Conservation (phyloP, 768 basidiomycete genomes). For the Mycena epipterygia region DNA sequence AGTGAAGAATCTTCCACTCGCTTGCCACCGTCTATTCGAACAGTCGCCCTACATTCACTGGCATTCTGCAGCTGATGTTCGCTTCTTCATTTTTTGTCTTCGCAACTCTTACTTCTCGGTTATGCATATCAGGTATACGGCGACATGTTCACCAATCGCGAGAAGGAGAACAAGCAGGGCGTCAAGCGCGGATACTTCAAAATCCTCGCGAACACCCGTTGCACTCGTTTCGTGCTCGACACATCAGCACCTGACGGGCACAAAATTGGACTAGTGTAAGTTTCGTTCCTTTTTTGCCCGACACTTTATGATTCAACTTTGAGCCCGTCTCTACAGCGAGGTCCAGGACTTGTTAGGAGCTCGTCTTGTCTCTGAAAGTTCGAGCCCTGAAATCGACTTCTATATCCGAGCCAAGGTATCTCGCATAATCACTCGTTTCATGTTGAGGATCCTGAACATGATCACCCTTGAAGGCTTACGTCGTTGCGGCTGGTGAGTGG, state of each 20-base stretch:
- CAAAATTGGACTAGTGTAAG: not conserved
- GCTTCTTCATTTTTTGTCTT: not conserved
- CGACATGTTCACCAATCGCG: conserved; percentile 1
- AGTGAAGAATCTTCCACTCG: conserved; percentile 15
- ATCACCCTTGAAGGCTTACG: conserved; percentile 6
- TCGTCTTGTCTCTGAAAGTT: not conserved
- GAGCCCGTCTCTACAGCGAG: not conserved
- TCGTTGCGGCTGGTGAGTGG: conserved; percentile 13
- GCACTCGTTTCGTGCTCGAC: conserved; percentile 9
- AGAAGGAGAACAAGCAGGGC: not conserved
- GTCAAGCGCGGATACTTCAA: conserved; percentile 13
- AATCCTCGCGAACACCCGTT: conserved; percentile 17
- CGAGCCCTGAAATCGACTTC: conserved; percentile 6
- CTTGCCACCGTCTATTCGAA: conserved; percentile 4
- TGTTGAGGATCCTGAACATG: not conserved
- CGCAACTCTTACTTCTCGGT: not conserved
- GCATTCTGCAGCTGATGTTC: conserved; percentile 2
- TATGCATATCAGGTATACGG: not conserved
- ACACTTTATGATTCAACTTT: not conserved
- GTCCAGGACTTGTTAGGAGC: conserved; percentile 9
- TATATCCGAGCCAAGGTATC: conserved; percentile 13
- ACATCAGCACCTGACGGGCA: not conserved
- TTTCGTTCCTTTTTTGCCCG: not conserved
- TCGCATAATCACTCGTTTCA: not conserved
- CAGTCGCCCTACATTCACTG: conserved; percentile 10